These are phyloP conservation scores for Phanerodontia chrysosporium DNA, from an alignment of 768 basidiomycete genomes.

Conservation along the genomic window DNA sequence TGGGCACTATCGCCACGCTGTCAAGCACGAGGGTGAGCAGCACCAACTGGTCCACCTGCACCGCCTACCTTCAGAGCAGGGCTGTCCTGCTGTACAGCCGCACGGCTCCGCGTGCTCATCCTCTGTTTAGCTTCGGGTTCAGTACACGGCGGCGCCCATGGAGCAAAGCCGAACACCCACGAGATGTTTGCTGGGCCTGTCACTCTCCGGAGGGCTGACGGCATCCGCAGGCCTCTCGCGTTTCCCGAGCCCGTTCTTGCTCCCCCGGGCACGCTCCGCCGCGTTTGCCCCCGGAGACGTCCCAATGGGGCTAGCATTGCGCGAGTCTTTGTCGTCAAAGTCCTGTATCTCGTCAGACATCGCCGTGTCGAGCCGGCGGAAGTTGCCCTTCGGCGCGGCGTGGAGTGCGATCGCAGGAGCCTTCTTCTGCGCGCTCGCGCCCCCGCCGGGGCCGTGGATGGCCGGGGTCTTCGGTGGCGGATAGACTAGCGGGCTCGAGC, in stretches of 20 bases:
- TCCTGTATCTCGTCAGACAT: constrained; percentile 24
- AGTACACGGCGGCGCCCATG: neutral
- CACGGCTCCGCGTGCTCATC: constrained; percentile 7
- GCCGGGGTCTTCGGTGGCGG: constrained; percentile 9
- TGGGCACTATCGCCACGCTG: neutral
- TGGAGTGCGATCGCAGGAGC: neutral
- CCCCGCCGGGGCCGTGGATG: neutral
- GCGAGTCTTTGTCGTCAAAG: constrained; percentile 14
- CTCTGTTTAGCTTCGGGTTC: constrained; percentile 1
- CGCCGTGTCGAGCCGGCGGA: constrained; percentile 20
- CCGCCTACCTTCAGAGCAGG: constrained; percentile 5
- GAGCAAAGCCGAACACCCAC: neutral
- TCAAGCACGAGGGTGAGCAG: neutral
- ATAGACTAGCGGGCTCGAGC: constrained; percentile 12
- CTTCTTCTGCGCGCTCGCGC: neutral
- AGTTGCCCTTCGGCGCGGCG: constrained; percentile 14
- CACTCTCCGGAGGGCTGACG: neutral
- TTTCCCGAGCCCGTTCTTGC: constrained; percentile 9
- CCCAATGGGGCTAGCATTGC: neutral
- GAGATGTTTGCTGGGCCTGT: neutral
- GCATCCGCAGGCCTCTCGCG: constrained; percentile 3
- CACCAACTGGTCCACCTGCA: neutral
- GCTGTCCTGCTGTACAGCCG: neutral
- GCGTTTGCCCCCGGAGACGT: neutral
- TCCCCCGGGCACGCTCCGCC: neutral